A percentile compares a stretch with the other conserved stretches of the same genome.
These are phyloP conservation scores for Sarocladium oryzae DNA, from an alignment of 2,329 filamentous ascomycete species.

Conservation along the genomic window DNA sequence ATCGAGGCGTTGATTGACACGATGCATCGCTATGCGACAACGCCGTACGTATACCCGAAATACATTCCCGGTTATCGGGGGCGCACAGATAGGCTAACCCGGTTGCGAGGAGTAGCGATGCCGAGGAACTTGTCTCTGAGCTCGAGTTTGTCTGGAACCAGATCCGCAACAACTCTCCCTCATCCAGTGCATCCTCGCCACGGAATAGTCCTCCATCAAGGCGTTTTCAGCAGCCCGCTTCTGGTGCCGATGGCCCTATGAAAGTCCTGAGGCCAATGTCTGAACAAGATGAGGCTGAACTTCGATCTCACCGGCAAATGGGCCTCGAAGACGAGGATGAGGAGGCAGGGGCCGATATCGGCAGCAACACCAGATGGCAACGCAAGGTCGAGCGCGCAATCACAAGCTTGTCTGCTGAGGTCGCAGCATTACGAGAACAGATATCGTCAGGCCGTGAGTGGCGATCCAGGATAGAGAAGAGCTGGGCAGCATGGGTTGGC, in stretches of 20 bases:
- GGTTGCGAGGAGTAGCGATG: conserved; percentile 48
- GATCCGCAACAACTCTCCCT: conserved; percentile 78
- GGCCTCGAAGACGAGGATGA: conserved; percentile 40
- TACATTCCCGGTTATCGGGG: not conserved
- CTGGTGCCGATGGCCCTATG: conserved; percentile 49
- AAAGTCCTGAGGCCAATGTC: conserved; percentile 79
- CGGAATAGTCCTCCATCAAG: conserved; percentile 35
- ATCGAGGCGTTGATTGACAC: conserved; percentile 92
- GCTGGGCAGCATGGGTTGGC: conserved; percentile 61
- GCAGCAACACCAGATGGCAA: conserved; percentile 56
- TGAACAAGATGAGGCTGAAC: conserved; percentile 66
- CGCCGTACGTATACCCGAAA: conserved; percentile 48
- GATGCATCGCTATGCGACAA: conserved; percentile 94
- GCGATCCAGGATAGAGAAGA: conserved; percentile 57
- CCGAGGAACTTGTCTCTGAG: conserved; percentile 80
- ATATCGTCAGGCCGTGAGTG: conserved; percentile 72
- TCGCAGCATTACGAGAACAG: conserved; percentile 87
- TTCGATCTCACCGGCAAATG: conserved; percentile 42
- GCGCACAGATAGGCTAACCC: conserved; percentile 15
- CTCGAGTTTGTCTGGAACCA: conserved; percentile 99
- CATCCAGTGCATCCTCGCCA: conserved; percentile 52
- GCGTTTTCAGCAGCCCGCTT: conserved; percentile 25
- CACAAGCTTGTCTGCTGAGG: conserved; percentile 83
- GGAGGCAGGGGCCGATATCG: conserved; percentile 19
- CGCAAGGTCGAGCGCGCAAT: conserved; percentile 78